A percentile compares a stretch with the other conserved stretches of the same genome.
Conservation (phyloP, 2,329 filamentous ascomycete genomes). For the Xylaria sp. region DNA sequence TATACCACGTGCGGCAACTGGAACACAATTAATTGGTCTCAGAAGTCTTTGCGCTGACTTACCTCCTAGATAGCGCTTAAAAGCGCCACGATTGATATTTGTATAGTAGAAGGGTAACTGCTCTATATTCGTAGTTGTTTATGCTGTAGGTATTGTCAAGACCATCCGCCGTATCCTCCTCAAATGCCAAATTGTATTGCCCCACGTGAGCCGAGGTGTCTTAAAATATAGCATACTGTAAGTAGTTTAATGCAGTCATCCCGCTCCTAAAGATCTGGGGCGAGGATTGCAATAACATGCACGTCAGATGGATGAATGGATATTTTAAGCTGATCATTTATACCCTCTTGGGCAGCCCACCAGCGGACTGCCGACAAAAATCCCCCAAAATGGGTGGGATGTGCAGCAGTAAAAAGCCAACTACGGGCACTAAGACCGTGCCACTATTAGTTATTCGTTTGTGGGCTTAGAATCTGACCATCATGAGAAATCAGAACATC, state of each 20-base stretch:
- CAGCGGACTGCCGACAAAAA: neutral
- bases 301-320: conserved; percentile 31
- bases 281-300: conserved; percentile 24
- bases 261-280: conserved; percentile 24
- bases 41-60: neutral
- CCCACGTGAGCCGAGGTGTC: neutral
- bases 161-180: neutral
- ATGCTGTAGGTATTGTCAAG: neutral
- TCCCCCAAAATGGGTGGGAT: conserved; percentile 10
- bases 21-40: neutral
- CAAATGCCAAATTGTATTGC: neutral
- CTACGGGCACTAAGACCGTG: neutral
- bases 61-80: neutral
- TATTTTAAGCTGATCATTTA: conserved; percentile 35
- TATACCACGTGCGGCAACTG: conserved; percentile 3
- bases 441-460: neutral
- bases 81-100: conserved; percentile 1
- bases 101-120: neutral
- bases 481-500: conserved; percentile 6
- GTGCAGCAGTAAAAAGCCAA: neutral
- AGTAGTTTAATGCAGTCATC: conserved; percentile 5
- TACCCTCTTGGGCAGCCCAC: conserved; percentile 13
- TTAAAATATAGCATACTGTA: conserved; percentile 2
- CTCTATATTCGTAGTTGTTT: neutral
- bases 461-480: conserved; percentile 8